Evolutionary conservation across 176 grass and related monocot genomes (phyloP).

Genomic region (Musa beccarii): DNA sequence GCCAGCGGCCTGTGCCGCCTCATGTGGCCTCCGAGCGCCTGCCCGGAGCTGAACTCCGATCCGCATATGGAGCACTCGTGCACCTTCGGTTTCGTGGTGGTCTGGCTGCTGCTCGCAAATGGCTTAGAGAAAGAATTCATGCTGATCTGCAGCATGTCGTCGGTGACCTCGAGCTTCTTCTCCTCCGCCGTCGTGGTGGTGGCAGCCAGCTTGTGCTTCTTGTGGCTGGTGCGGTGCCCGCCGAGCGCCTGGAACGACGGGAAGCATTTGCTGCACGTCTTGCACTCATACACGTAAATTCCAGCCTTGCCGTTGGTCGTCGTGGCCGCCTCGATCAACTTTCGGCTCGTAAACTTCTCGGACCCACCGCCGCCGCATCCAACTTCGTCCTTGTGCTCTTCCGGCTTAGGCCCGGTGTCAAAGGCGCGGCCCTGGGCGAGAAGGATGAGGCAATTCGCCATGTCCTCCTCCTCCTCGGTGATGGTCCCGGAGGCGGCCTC

Average conservation of each 20-base stretch:
- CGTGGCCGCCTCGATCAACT: background rate
- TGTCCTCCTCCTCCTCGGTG: conserved; percentile 20
- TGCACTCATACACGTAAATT: conserved; percentile 4
- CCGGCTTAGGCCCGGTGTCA: background rate
- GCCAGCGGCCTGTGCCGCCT: conserved; percentile 7
- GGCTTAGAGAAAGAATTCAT: background rate
- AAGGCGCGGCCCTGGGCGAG: background rate
- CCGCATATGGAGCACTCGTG: conserved; percentile 11
- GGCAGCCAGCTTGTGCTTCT: conserved; percentile 43
- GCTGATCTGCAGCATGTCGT: background rate
- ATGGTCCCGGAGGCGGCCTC: background rate
- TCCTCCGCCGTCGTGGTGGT: background rate
- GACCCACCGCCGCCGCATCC: background rate
- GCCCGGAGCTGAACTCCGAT: conserved; percentile 3
- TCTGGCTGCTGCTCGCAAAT: background rate
- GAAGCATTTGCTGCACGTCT: conserved; percentile 16
- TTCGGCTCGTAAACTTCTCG: conserved; percentile 37
- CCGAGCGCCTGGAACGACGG: conserved; percentile 72
- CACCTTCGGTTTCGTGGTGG: background rate
- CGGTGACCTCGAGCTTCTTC: background rate
- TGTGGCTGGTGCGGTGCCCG: conserved; percentile 92
- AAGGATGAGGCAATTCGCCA: conserved; percentile 21
- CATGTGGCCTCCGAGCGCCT: conserved; percentile 5
- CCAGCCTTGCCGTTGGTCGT: background rate
- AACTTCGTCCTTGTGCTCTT: background rate